phyloP scores from a whole-genome alignment of 345 rosid genomes.

The Aquilaria malaccensis region DNA sequence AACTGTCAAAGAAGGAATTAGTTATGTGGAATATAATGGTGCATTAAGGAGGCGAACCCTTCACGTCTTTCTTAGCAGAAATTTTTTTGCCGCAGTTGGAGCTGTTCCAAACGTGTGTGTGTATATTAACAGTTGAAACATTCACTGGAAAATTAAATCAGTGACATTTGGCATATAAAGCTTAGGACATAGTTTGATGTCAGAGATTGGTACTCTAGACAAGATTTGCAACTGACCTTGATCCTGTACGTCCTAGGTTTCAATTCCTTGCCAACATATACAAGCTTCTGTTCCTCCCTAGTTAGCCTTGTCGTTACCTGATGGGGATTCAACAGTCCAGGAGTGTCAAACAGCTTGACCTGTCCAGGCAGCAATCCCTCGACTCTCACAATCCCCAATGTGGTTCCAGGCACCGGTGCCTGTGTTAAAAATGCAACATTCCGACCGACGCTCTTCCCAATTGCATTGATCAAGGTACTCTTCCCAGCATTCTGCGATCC shows the following conservation, averaged over 20 bases:
- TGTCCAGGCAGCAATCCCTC: conserved; percentile 80
- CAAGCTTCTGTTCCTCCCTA: conserved; percentile 90
- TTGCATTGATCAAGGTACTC: conserved; percentile 79
- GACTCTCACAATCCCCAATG: conserved; percentile 71
- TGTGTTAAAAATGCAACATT: conserved; percentile 66
- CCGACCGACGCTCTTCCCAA: conserved; percentile 47
- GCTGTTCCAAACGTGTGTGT: no score
- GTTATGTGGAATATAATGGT: no score
- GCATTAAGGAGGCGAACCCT: no score
- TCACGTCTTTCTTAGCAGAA: no score
- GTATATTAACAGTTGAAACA: no score
- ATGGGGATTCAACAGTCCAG: conserved; percentile 76
- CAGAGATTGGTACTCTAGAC: no score
- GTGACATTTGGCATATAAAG: no score
- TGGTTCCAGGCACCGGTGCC: conserved; percentile 92
- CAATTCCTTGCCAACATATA: conserved; percentile 66
- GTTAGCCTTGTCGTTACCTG: conserved; percentile 82
- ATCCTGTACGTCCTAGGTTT: conserved; percentile 90
- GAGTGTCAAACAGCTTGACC: conserved; percentile 85
- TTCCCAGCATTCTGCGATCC: conserved; percentile 93
- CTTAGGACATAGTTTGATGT: no score
- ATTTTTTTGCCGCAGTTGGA: no score
- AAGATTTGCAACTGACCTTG: conserved; percentile 45
- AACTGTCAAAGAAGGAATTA: no score
- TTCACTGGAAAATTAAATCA: no score